Evolutionary conservation across 768 basidiomycete species (phyloP).

Genomic region (Termitomyces bulborhizus): DNA sequence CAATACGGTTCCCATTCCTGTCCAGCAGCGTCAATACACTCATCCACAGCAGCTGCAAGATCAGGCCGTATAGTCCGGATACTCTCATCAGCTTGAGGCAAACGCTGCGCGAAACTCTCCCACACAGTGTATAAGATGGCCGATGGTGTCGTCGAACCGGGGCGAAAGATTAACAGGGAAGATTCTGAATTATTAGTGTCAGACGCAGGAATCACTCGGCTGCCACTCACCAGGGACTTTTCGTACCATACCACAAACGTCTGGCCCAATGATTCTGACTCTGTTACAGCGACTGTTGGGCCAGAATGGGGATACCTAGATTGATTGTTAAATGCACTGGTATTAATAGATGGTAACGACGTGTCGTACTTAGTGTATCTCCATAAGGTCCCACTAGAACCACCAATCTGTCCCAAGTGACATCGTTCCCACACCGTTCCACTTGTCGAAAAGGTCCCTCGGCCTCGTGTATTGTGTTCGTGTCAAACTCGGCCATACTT

Average conservation of each 20-base stretch:
- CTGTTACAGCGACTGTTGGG: too few species aligned
- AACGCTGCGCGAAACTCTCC: constrained; percentile 73
- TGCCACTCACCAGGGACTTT: constrained; percentile 76
- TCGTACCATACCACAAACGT: constrained; percentile 83
- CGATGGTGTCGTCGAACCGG: constrained; percentile 87
- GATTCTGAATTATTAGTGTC: constrained; percentile 46
- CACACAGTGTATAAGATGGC: constrained; percentile 92
- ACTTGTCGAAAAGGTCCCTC: too few species aligned
- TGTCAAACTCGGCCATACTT: constrained; percentile 73
- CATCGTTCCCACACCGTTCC: too few species aligned
- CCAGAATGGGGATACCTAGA: too few species aligned
- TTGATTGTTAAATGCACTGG: too few species aligned
- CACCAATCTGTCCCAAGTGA: too few species aligned
- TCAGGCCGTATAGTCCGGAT: constrained; percentile 82
- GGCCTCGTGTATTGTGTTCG: too few species aligned
- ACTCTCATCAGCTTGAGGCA: constrained; percentile 90
- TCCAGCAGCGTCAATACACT: constrained; percentile 91
- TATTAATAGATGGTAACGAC: too few species aligned
- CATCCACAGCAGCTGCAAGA: constrained; percentile 49
- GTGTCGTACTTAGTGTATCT: too few species aligned
- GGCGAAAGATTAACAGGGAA: constrained; percentile 78
- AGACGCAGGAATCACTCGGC: constrained; percentile 1
- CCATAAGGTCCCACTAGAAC: too few species aligned
- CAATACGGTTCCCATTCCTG: constrained; percentile 87
- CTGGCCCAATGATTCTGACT: too few species aligned